phyloP scores from a whole-genome alignment of 2,329 filamentous ascomycete genomes.

The Cladosporium phlei region DNA sequence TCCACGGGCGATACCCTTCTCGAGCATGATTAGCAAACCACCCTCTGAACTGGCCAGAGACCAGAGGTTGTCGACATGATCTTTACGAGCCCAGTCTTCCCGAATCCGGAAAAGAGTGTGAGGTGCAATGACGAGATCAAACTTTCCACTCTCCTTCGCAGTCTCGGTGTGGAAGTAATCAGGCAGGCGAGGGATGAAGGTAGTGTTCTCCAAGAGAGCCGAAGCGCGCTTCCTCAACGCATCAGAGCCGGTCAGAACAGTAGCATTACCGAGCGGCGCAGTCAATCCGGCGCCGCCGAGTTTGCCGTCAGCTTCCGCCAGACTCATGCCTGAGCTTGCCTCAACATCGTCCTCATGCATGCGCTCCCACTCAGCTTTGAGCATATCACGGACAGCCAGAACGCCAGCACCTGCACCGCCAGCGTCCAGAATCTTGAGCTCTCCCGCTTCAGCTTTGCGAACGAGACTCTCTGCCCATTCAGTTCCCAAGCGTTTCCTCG shows the following conservation, averaged over 20 bases:
- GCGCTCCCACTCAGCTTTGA: constrained; percentile 75
- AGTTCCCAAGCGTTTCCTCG: constrained; percentile 66
- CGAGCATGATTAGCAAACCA: constrained; percentile 78
- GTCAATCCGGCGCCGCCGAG: constrained; percentile 38
- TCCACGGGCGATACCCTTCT: constrained; percentile 85
- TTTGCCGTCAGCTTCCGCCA: constrained; percentile 31
- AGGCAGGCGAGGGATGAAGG: constrained; percentile 85
- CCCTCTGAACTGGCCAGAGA: constrained; percentile 75
- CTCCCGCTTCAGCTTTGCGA: constrained; percentile 47
- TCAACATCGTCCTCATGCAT: constrained; percentile 44
- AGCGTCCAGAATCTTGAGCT: constrained; percentile 66
- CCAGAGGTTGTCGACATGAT: constrained; percentile 85
- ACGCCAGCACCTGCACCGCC: constrained; percentile 69
- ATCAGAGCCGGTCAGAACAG: constrained; percentile 73
- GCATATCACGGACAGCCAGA: constrained; percentile 70
- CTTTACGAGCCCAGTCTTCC: constrained; percentile 71
- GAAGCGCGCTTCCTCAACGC: constrained; percentile 70
- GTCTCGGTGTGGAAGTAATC: constrained; percentile 64
- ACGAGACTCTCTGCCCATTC: constrained; percentile 65
- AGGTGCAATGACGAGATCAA: constrained; percentile 83
- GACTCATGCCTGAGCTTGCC: constrained; percentile 18
- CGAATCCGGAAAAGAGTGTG: constrained; percentile 73
- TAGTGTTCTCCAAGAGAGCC: constrained; percentile 76
- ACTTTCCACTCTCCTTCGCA: constrained; percentile 50
- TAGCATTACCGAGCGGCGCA: constrained; percentile 64